Conservation (phyloP, 306 rosid genomes). For the Glycine tomentella region DNA sequence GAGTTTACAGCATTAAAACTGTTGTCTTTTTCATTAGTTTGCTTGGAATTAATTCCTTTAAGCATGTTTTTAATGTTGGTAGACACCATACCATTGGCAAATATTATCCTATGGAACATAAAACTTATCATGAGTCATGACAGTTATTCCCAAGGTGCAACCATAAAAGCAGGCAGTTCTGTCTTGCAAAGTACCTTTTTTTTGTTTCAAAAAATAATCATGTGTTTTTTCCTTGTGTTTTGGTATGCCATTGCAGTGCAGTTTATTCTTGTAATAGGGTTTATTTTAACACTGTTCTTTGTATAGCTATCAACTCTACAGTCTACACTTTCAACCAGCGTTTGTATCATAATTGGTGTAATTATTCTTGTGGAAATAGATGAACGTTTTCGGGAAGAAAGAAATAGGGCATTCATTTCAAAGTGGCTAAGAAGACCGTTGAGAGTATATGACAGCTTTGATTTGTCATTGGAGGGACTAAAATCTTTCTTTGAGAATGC, state of each 20-base stretch:
- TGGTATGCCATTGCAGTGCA: constrained; percentile 8
- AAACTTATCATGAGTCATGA: constrained; percentile 12
- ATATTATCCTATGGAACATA: background rate
- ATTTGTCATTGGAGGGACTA: constrained; percentile 64
- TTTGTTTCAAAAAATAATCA: background rate
- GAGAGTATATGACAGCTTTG: constrained; percentile 66
- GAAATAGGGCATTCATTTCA: constrained; percentile 75
- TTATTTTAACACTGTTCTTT: constrained; percentile 33
- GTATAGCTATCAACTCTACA: constrained; percentile 21
- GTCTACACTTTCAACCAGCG: constrained; percentile 13
- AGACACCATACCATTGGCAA: background rate
- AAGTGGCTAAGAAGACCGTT: constrained; percentile 90
- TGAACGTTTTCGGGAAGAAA: constrained; percentile 84
- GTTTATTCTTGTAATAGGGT: constrained; percentile 32
- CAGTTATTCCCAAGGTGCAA: background rate
- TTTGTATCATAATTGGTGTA: constrained; percentile 7
- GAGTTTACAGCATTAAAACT: constrained; percentile 10
- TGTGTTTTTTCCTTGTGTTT: background rate
- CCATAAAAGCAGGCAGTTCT: constrained; percentile 29
- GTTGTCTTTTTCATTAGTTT: constrained; percentile 23
- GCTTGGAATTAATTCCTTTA: constrained; percentile 31
- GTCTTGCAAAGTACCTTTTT: constrained; percentile 18
- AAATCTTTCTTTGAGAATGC: constrained; percentile 71
- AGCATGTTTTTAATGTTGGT: constrained; percentile 37
- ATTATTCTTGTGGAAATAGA: constrained; percentile 64